Evolutionary conservation across 2,329 filamentous ascomycete species (phyloP).

Genomic region (Alternaria sp.): DNA sequence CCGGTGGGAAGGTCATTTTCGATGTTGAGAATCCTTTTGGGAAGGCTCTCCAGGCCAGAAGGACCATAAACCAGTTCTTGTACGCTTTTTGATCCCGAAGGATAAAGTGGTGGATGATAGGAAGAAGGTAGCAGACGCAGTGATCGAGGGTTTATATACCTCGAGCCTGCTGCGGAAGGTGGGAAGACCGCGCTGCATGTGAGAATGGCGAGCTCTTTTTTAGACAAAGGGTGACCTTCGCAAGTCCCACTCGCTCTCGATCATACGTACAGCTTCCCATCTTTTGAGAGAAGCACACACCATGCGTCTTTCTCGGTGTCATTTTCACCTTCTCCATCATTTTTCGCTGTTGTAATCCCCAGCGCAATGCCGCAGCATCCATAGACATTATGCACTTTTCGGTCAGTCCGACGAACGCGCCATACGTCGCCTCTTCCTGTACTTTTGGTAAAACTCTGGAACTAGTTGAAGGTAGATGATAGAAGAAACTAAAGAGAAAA

Average conservation of each 20-base stretch:
- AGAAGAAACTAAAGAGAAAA: not conserved
- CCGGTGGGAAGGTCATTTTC: not conserved
- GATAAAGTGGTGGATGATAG: no score
- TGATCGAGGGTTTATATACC: not conserved
- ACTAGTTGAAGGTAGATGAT: not conserved
- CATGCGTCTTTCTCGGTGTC: no score
- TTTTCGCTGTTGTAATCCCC: not conserved
- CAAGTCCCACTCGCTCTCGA: not conserved
- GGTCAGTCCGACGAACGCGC: not conserved
- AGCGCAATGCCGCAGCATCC: not conserved
- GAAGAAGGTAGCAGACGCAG: not conserved
- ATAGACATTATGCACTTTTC: rapidly evolving
- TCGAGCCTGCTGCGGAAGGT: not conserved
- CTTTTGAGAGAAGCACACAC: not conserved
- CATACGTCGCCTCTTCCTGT: no score
- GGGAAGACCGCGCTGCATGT: no score
- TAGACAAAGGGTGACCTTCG: no score
- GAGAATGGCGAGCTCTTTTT: no score
- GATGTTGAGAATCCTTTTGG: not conserved
- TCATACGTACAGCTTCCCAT: no score
- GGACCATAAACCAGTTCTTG: no score
- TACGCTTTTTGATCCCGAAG: no score
- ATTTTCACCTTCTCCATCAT: no score
- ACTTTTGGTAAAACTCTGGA: no score
- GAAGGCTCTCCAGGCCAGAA: not conserved